Evolutionary conservation across 169 alveolate genomes (phyloP).

Genomic region (Plasmodium fragile): DNA sequence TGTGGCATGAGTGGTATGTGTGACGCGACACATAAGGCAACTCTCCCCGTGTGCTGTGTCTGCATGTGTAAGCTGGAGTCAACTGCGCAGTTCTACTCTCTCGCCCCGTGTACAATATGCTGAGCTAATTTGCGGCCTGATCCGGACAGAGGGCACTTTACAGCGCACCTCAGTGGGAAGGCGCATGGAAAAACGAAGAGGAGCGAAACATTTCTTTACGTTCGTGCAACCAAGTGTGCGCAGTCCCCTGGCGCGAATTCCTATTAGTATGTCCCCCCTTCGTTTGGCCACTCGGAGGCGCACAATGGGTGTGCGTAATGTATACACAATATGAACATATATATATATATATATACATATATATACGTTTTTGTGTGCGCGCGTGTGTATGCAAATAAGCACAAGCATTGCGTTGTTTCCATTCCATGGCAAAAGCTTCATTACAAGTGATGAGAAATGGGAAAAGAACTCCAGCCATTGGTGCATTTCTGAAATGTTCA

Average conservation of each 20-base stretch:
- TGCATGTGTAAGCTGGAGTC: background rate
- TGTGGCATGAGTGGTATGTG: background rate
- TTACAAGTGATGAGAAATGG: background rate
- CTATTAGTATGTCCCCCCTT: background rate
- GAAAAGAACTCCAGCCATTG: background rate
- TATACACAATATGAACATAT: background rate
- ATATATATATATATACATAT: background rate
- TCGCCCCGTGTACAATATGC: background rate
- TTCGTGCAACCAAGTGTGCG: background rate
- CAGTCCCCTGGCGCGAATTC: background rate
- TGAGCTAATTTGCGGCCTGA: background rate
- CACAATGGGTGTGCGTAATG: background rate
- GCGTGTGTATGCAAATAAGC: background rate
- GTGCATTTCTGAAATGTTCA: background rate
- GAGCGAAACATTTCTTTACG: background rate
- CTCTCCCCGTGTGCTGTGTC: background rate
- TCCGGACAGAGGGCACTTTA: background rate
- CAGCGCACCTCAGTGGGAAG: background rate
- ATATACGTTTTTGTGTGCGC: background rate
- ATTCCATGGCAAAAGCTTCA: background rate
- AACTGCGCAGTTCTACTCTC: background rate
- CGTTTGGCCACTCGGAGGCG: background rate
- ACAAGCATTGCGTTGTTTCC: background rate
- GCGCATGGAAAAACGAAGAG: background rate
- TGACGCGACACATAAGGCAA: background rate